phyloP scores from a whole-genome alignment of 768 basidiomycete genomes.

The Russula emetica region DNA sequence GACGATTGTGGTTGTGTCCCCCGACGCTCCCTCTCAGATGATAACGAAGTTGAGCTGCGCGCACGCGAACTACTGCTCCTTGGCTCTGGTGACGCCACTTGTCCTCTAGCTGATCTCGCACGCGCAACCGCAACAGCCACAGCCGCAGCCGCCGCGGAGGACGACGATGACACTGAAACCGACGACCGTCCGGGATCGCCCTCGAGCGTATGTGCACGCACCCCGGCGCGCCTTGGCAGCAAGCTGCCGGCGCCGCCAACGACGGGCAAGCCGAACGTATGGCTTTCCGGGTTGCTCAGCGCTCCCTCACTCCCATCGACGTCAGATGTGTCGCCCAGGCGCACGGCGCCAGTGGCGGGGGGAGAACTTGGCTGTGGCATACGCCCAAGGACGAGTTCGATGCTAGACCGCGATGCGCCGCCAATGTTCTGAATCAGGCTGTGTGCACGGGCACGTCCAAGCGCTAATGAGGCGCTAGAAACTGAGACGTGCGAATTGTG shows the following conservation, averaged over 20 bases:
- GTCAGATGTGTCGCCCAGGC: conserved; percentile 35
- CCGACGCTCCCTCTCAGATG: conserved; percentile 15
- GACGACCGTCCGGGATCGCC: conserved; percentile 8
- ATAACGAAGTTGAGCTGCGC: no score
- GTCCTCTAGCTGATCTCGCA: conserved; percentile 4
- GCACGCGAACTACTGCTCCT: no score
- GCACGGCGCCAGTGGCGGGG: neutral
- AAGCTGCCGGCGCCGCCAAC: conserved; percentile 36
- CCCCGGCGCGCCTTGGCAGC: conserved; percentile 30
- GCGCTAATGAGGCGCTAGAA: conserved; percentile 31
- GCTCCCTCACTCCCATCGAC: conserved; percentile 44
- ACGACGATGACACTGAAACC: neutral
- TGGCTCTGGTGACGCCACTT: conserved; percentile 4
- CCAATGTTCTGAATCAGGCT: conserved; percentile 62
- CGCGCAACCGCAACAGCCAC: neutral
- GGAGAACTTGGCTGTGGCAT: neutral
- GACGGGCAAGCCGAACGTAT: conserved; percentile 68
- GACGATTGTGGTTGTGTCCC: conserved; percentile 2
- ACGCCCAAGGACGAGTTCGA: conserved; percentile 49
- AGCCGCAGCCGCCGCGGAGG: neutral
- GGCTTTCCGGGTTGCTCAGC: conserved; percentile 55
- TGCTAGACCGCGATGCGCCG: conserved; percentile 55
- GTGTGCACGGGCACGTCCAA: conserved; percentile 55
- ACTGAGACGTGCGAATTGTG: conserved; percentile 31
- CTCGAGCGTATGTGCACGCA: conserved; percentile 14